A percentile compares a stretch with the other conserved stretches of the same genome.
These are phyloP conservation scores for Mallotus repandus DNA, from an alignment of 441 rosid genomes.

Conservation along the genomic window DNA sequence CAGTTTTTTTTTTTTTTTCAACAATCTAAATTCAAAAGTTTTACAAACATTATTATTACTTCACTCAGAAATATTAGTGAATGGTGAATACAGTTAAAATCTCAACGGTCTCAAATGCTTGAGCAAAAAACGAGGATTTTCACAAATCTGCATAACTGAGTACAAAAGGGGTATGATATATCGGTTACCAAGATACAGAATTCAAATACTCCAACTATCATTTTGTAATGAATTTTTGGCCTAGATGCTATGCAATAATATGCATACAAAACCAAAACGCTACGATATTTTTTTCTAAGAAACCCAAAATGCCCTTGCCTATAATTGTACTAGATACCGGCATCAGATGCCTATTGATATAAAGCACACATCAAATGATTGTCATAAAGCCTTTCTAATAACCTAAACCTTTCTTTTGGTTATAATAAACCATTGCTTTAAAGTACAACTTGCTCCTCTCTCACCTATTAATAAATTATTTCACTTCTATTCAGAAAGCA, in stretches of 20 bases:
- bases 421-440: constrained; percentile 27
- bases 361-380: constrained; percentile 33
- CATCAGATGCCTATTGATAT: constrained; percentile 22
- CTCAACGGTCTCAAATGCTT: neutral
- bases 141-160: neutral
- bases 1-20: neutral
- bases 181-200: neutral
- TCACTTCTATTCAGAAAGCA: constrained; percentile 22
- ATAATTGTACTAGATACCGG: constrained; percentile 20
- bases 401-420: constrained; percentile 18
- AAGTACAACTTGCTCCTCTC: constrained; percentile 22
- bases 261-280: too few species aligned
- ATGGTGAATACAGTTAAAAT: constrained; percentile 7
- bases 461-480: constrained; percentile 10
- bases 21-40: neutral
- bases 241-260: too few species aligned
- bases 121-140: neutral
- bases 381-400: constrained; percentile 25
- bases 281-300: neutral
- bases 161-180: neutral
- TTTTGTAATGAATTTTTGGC: too few species aligned
- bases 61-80: neutral
- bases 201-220: too few species aligned
- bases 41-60: neutral
- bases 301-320: constrained; percentile 15